These are phyloP conservation scores for Salvia rosmarinus DNA, from an alignment of 257 asterid species.

Conservation along the genomic window DNA sequence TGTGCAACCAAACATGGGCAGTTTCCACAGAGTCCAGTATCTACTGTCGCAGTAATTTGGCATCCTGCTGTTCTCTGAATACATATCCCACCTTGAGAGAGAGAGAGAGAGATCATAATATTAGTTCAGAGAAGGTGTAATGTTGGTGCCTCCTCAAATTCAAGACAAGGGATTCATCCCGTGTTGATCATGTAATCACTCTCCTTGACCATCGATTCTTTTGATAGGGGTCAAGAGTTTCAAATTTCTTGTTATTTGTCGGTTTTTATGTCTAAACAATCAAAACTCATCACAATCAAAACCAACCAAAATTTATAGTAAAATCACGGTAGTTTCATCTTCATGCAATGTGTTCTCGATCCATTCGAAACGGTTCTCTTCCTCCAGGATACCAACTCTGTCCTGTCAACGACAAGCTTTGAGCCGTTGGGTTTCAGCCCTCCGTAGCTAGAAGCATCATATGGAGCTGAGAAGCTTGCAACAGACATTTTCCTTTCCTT, in stretches of 20 bases:
- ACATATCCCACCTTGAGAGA: conserved; percentile 47
- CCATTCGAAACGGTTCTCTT: conserved; percentile 44
- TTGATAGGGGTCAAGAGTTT: conserved; percentile 51
- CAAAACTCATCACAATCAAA: background rate
- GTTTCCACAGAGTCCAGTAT: conserved; percentile 65
- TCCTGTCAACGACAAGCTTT: conserved; percentile 26
- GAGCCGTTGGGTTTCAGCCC: conserved; percentile 30
- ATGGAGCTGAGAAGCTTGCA: conserved; percentile 37
- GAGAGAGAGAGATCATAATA: too few species aligned
- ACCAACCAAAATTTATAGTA: background rate
- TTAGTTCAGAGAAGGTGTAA: too few species aligned
- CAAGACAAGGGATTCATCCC: conserved; percentile 63
- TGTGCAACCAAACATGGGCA: conserved; percentile 63
- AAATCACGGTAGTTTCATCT: conserved; percentile 29
- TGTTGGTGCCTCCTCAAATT: conserved; percentile 48
- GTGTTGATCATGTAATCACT: conserved; percentile 51
- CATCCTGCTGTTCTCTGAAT: conserved; percentile 48
- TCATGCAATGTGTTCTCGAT: conserved; percentile 51
- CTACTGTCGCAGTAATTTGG: conserved; percentile 58
- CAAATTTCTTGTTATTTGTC: conserved; percentile 52
- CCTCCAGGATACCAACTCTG: conserved; percentile 40
- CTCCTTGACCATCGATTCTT: conserved; percentile 51
- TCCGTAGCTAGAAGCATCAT: conserved; percentile 37
- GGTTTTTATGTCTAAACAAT: conserved; percentile 55
- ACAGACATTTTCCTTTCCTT: conserved; percentile 37